Evolutionary conservation across 2,329 filamentous ascomycete species (phyloP), one percentile per base, ranked within the genome.

Genomic region (Fusarium bulbicola): DNA sequence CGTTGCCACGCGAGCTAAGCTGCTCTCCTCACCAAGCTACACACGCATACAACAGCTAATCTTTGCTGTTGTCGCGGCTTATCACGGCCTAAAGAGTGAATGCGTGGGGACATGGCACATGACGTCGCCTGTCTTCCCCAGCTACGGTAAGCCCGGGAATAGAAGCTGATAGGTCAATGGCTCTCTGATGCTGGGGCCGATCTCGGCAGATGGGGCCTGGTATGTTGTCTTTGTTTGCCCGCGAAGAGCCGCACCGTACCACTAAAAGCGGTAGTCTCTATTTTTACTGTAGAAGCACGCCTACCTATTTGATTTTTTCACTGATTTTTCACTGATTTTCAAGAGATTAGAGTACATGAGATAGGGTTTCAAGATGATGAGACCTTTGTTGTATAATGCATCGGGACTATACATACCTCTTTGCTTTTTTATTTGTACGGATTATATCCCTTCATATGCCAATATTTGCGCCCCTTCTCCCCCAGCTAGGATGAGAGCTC

Each of bases 41-140:
- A 37, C 26, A 26, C 21, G 26, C 46, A 43, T 43, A n/a, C 50
- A 54, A 13, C 24, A 68, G 65, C 45, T 59, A 68, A 60, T 67
- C 60, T 74, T 53, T 52, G 49, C 56, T 46, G n/a, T 32, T 40
- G 24, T 68, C 66, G 77, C 78, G 78, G 78, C 75, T 80, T 80
- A 78, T 77, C 72, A 72, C 78, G 78, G 78, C 75, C 76, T 78
- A 72, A 72, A 66, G 37, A 63, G 53, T 50, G 24, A 64, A 46
- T 57, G 66, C 58, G 62, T 60, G 71, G 74, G 59, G 66, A 42
- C 52, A 61, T 53, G 50, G 53, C 74, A 72, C 76, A 77, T 78
- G 76, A 78, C 76, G 76, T 78, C 69, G 68, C 60, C 45, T 54
- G 49, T 46, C 34, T 68, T 67, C 62, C 66, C 62, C 63, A 74